Evolutionary conservation across 73 alveolate species (phyloP).

Genomic region (Tetrahymena thermophila): DNA sequence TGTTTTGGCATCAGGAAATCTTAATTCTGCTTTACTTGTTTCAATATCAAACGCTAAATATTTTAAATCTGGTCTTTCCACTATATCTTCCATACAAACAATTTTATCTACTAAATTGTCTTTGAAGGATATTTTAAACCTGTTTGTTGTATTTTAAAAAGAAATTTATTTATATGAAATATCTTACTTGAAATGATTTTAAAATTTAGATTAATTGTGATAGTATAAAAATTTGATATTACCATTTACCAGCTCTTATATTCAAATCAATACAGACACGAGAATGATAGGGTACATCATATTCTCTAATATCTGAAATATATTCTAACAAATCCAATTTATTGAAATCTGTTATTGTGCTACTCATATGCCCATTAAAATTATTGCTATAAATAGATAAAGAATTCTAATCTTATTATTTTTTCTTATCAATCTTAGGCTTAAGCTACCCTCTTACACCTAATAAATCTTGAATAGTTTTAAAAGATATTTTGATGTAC

Average conservation of each 20-base stretch:
- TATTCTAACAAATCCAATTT: constrained; percentile 51
- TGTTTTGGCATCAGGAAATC: constrained; percentile 91
- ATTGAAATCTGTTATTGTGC: constrained; percentile 24
- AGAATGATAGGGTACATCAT: constrained; percentile 89
- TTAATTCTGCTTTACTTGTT: constrained; percentile 87
- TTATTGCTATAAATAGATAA: constrained; percentile 48
- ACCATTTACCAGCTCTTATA: constrained; percentile 92
- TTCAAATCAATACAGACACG: constrained; percentile 89
- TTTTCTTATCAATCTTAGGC: constrained; percentile 42
- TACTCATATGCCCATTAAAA: constrained; percentile 23
- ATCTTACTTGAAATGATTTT: not conserved
- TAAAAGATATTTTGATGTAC: constrained; percentile 74
- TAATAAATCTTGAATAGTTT: constrained; percentile 74
- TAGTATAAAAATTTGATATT: not conserved
- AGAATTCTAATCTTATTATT: constrained; percentile 40
- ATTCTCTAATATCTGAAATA: constrained; percentile 86
- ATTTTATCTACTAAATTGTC: not conserved
- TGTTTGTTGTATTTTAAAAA: not conserved
- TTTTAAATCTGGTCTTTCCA: constrained; percentile 82
- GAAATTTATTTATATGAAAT: too few relatives aligned
- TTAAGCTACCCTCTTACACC: constrained; percentile 66
- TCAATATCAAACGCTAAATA: constrained; percentile 94
- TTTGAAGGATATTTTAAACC: not conserved
- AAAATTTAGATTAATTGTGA: too few relatives aligned
- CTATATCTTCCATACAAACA: constrained; percentile 44